Evolutionary conservation across 202 grass and related monocot species (phyloP).

Genomic region (Carex sylvatica): DNA sequence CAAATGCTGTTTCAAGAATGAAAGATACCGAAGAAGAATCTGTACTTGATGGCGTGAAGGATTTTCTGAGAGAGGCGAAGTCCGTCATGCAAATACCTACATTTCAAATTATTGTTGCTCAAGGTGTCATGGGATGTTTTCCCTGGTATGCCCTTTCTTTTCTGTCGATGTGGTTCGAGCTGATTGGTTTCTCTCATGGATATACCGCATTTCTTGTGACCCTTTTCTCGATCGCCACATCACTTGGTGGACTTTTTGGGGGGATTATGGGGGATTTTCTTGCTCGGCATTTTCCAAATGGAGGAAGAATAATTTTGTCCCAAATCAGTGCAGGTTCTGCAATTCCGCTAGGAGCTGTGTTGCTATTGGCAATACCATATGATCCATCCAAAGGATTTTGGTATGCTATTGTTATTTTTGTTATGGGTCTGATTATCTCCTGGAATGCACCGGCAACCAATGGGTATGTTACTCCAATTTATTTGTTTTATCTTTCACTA

Average conservation of each 20-base stretch:
- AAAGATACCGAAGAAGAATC: background rate
- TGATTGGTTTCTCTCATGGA: constrained; percentile 78
- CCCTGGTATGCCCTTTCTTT: constrained; percentile 65
- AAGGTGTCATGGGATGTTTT: constrained; percentile 56
- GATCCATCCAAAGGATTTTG: constrained; percentile 32
- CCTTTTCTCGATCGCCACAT: constrained; percentile 52
- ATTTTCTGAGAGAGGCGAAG: constrained; percentile 50
- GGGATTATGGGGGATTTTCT: constrained; percentile 77
- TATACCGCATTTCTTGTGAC: constrained; percentile 57
- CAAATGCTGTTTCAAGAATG: background rate
- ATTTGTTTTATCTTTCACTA: background rate
- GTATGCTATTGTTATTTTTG: constrained; percentile 45
- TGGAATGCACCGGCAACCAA: constrained; percentile 58
- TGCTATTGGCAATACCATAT: constrained; percentile 59
- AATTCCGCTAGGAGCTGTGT: constrained; percentile 51
- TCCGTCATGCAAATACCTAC: constrained; percentile 58
- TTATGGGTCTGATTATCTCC: constrained; percentile 55
- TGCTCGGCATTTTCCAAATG: constrained; percentile 43
- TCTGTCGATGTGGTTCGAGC: constrained; percentile 79
- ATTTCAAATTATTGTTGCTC: constrained; percentile 81
- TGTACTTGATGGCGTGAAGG: constrained; percentile 22
- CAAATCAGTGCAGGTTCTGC: constrained; percentile 72
- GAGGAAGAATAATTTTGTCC: constrained; percentile 66
- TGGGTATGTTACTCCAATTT: constrained; percentile 24
- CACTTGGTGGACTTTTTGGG: constrained; percentile 58